phyloP scores from a whole-genome alignment of 73 alveolate genomes.

The Paramecium sexaurelia region DNA sequence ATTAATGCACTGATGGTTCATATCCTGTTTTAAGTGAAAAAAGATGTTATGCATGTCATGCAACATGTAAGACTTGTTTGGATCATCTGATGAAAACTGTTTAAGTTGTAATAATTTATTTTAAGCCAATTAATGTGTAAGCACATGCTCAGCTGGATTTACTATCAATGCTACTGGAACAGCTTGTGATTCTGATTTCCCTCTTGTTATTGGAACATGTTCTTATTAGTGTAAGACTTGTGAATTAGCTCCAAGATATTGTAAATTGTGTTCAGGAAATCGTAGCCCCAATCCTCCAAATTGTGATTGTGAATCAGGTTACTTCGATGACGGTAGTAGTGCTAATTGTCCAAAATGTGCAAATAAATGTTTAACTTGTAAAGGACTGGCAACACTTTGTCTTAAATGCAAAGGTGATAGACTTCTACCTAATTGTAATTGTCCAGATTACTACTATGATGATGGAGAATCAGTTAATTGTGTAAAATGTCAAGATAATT shows the following conservation, averaged over 20 bases:
- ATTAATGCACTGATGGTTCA: not conserved
- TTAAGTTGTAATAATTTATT: not conserved
- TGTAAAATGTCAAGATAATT: not conserved
- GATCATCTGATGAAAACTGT: not conserved
- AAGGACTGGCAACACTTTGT: not conserved
- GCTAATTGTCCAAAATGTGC: not conserved
- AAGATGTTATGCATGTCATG: not conserved
- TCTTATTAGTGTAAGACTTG: not conserved
- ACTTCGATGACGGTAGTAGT: not conserved
- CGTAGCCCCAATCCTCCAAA: constrained; percentile 4
- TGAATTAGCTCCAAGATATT: not conserved
- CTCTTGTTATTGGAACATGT: not conserved
- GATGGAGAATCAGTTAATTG: constrained; percentile 4
- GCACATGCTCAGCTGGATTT: not conserved
- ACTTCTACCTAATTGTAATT: not conserved
- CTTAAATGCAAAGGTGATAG: constrained; percentile 7
- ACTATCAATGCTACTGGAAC: not conserved
- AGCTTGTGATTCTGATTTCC: not conserved
- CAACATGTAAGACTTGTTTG: constrained; percentile 28
- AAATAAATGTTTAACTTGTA: constrained; percentile 11
- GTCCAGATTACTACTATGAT: not conserved
- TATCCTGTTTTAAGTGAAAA: not conserved
- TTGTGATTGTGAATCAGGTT: constrained; percentile 21
- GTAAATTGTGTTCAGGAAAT: not conserved
- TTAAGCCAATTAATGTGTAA: constrained; percentile 4